These are phyloP conservation scores for Aspergillus jensenii DNA, from an alignment of 2,329 filamentous ascomycete genomes.

Conservation along the genomic window DNA sequence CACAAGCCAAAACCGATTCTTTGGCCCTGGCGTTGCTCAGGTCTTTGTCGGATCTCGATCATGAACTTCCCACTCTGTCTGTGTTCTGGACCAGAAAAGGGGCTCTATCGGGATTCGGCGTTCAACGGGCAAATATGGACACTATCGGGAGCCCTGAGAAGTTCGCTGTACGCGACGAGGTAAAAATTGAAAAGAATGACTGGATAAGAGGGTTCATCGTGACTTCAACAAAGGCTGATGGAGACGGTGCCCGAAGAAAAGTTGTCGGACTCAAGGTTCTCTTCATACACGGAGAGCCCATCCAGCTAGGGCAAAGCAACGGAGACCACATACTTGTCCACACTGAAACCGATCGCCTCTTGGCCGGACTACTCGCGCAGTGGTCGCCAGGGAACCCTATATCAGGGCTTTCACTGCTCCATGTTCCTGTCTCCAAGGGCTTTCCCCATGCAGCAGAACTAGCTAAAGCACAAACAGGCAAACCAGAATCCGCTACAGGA, in stretches of 20 bases:
- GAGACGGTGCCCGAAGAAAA: not conserved
- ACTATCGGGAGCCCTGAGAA: not conserved
- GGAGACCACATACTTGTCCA: not conserved
- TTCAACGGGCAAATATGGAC: not conserved
- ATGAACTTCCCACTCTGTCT: not conserved
- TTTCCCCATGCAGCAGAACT: not conserved
- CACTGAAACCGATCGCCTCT: not conserved
- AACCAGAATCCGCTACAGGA: not conserved
- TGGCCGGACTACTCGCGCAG: not conserved
- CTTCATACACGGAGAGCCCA: not conserved
- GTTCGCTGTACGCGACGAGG: not conserved
- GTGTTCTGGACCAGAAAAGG: not conserved
- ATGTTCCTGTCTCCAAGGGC: not conserved
- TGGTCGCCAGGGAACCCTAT: not conserved
- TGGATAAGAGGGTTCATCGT: not conserved
- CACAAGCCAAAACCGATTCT: not conserved
- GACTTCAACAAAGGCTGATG: not conserved
- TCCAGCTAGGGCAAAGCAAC: not conserved
- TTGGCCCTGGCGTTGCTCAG: not conserved
- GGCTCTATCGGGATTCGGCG: not conserved
- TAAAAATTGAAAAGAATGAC: not conserved
- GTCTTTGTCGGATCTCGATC: not conserved
- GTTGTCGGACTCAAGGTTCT: not conserved
- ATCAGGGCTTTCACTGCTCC: not conserved
- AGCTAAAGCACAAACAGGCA: not conserved